Evolutionary conservation across 208 protist genomes (phyloP).

Genomic region (Herpetomonas samuelpessoai): DNA sequence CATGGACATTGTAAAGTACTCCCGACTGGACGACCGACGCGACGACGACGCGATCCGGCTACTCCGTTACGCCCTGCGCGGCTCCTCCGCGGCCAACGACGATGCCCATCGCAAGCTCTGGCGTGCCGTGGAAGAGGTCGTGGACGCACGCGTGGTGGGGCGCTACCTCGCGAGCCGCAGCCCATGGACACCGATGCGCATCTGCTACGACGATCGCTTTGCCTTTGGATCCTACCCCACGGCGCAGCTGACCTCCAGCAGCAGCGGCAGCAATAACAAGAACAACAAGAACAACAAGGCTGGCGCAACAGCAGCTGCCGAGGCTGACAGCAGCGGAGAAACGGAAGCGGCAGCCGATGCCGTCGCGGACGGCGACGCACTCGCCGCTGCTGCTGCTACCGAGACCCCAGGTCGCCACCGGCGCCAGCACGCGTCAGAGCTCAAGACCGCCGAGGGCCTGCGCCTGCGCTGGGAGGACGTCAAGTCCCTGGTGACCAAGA

Average conservation of each 20-base stretch:
- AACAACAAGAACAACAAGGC: background rate
- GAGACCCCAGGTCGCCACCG: background rate
- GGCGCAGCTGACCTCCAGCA: constrained; percentile 15
- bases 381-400: no score
- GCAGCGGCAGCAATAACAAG: constrained; percentile 10
- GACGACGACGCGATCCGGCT: constrained; percentile 73
- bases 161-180: constrained; percentile 71
- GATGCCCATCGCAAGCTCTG: constrained; percentile 52
- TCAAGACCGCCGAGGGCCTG: constrained; percentile 50
- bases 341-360: constrained; percentile 11
- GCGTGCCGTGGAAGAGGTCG: constrained; percentile 39
- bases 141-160: constrained; percentile 72
- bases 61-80: constrained; percentile 72
- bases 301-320: background rate
- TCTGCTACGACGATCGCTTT: constrained; percentile 56
- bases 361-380: background rate
- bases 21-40: constrained; percentile 28
- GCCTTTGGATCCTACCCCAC: constrained; percentile 53
- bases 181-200: constrained; percentile 59
- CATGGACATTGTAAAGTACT: constrained; percentile 90
- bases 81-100: constrained; percentile 55
- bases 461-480: constrained; percentile 68
- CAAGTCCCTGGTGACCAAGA: constrained; percentile 41
- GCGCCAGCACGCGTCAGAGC: constrained; percentile 5
- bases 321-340: constrained; percentile 2